Base-by-base conservation (phyloP, 2,329 filamentous ascomycete species). In the Alternaria dauci region DNA sequence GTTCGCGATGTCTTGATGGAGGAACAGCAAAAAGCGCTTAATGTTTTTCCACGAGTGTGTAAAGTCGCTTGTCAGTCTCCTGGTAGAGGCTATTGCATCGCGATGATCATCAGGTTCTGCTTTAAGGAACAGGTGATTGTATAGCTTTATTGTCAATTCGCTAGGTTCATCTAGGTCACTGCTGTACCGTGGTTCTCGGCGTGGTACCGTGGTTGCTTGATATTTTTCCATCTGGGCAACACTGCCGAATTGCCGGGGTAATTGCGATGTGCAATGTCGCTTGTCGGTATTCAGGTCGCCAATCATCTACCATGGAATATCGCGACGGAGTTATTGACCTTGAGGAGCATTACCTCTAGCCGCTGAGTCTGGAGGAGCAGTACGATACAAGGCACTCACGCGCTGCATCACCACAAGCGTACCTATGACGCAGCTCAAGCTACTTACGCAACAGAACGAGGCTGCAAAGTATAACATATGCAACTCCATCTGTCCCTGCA, bases 231-330 rank as follows among this genome's bases (percentile, higher is more conserved):
- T 41, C 60, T 66, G 51, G 65, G 63, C 58, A 50, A 39, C 44
- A 28, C 26, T 59, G 60, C 61, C 61, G 59, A 50, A 52, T 43
- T 62, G 20, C 57, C 60, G 64, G 57, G 20, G 7, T 65, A 62
- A 69, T 66, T 70, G 55, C 58, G 61, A 69, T 69, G 56, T 36
- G 59, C 62, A 54, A 12, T 58, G 58, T 67, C 61, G 55, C 54
- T 65, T 58, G 56, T 57, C 50, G 43, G 43, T 41, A 5, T 38
- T 23, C 28, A 43, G 47, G 7, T 28, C 26, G 41, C 23, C 28
- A 48, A 30, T 48, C 39, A 25, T 28, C n/a, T 48, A 28, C 41
- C 52, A 14, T 55, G 41, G 28, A 42, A 46, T 48, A 26, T 38
- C 25, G 43, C 30, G 16, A 41, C 20, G 36, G 12, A 41, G 8